These are phyloP conservation scores for Talaromyces ruber DNA, from an alignment of 495 filamentous ascomycete genomes.

Conservation along the genomic window DNA sequence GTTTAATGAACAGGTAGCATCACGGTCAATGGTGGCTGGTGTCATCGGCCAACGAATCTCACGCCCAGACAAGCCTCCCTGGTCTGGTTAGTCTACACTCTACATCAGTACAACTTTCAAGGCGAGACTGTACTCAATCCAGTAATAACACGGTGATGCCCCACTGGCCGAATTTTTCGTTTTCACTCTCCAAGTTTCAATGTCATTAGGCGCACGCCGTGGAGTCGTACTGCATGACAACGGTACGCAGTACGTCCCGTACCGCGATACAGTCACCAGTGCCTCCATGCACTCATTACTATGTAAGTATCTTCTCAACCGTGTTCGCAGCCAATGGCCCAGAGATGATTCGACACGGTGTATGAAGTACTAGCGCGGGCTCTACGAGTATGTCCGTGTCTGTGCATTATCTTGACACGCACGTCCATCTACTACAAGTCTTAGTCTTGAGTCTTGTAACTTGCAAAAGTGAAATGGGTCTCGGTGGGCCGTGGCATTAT, in stretches of 20 bases:
- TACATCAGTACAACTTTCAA: neutral
- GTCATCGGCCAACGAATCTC: neutral
- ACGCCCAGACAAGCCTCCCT: neutral
- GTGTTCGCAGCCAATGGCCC: neutral
- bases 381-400: neutral
- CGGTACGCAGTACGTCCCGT: neutral
- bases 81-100: neutral
- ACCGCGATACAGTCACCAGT: neutral
- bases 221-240: neutral
- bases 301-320: neutral
- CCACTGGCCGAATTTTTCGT: neutral
- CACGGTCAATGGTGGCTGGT: neutral
- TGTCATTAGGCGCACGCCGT: neutral
- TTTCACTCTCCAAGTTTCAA: neutral
- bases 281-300: neutral
- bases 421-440: neutral
- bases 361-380: neutral
- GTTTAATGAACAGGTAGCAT: neutral
- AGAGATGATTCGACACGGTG: neutral
- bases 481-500: neutral
- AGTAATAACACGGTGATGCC: neutral
- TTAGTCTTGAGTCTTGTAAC: neutral
- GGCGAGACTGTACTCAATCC: neutral
- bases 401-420: neutral
- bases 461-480: neutral